Conservation (phyloP, 139 green algal genomes). For the Micractinium conductrix region DNA sequence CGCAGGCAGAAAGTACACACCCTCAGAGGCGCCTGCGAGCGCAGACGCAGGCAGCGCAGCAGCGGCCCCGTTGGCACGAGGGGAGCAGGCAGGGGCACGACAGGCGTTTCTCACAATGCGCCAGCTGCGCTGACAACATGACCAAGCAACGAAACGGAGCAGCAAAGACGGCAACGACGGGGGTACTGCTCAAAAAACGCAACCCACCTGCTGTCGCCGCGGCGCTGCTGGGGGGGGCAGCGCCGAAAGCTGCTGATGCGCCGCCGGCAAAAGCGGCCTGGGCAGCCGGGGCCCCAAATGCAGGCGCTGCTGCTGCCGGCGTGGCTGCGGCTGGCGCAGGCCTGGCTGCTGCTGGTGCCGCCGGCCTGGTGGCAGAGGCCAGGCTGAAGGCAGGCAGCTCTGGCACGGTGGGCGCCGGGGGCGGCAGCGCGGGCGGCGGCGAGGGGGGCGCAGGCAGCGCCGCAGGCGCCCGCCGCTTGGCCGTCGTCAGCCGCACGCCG, state of each 20-base stretch:
- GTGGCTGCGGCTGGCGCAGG: not conserved
- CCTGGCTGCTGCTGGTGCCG: not conserved
- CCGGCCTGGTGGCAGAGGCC: not conserved
- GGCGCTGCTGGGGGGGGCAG: not conserved
- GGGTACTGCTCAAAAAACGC: not conserved
- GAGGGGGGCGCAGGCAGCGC: not conserved
- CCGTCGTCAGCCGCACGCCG: conserved; percentile 22
- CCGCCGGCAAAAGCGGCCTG: not conserved
- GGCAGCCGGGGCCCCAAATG: not conserved
- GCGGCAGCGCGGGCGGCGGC: not conserved
- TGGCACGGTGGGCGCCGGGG: not conserved
- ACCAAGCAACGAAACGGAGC: not conserved
- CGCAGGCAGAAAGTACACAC: conserved; percentile 31
- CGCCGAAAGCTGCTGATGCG: not conserved
- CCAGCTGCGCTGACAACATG: too few species aligned
- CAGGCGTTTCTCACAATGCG: too few species aligned
- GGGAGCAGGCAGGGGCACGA: too few species aligned
- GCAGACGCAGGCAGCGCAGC: not conserved
- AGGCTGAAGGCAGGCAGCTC: conserved; percentile 9
- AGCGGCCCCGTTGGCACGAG: not conserved
- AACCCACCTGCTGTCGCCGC: not conserved
- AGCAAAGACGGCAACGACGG: not conserved
- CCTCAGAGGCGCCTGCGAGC: not conserved
- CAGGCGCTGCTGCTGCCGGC: not conserved
- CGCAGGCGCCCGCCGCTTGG: not conserved